Percentiles rank a stretch among this genome's conserved stretches.
phyloP scores from a whole-genome alignment of 2,329 filamentous ascomycete genomes.

The Ceratocystis smalleyi region DNA sequence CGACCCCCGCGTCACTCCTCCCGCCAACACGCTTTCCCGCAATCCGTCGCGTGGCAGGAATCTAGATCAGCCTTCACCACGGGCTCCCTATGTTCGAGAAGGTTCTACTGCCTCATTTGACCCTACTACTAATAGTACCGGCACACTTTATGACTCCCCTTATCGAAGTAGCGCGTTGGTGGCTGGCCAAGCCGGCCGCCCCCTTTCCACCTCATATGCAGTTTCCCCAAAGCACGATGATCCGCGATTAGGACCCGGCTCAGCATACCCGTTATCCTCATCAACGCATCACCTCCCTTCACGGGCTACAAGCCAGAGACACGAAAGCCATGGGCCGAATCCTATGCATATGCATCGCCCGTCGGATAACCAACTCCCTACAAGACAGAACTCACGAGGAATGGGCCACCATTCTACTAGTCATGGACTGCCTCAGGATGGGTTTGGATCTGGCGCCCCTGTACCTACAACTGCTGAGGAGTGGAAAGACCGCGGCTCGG shows the following conservation, averaged over 20 bases:
- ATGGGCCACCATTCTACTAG: constrained; percentile 42
- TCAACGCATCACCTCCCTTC: constrained; percentile 8
- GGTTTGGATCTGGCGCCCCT: constrained; percentile 28
- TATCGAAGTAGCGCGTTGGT: constrained; percentile 14
- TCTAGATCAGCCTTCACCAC: constrained; percentile 6
- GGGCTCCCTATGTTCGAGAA: constrained; percentile 15
- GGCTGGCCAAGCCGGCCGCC: constrained; percentile 11
- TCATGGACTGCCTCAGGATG: constrained; percentile 20
- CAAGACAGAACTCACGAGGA: constrained; percentile 51
- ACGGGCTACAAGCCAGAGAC: constrained; percentile 13
- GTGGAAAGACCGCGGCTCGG: constrained; percentile 92
- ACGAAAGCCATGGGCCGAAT: background rate
- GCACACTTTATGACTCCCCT: constrained; percentile 11
- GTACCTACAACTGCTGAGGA: constrained; percentile 58
- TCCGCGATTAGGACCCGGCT: constrained; percentile 22
- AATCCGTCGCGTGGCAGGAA: constrained; percentile 16
- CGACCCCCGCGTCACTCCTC: constrained; percentile 10
- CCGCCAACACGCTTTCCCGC: constrained; percentile 10
- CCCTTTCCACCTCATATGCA: constrained; percentile 14
- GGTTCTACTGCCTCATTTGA: constrained; percentile 14
- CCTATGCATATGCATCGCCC: background rate
- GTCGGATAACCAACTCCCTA: constrained; percentile 10
- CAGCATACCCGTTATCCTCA: constrained; percentile 1
- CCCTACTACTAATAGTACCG: background rate
- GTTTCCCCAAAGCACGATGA: constrained; percentile 25